A percentile compares a stretch with the other conserved stretches of the same genome.
phyloP scores from a whole-genome alignment of 2,329 filamentous ascomycete genomes.

The Cercospora zeae-maydis region DNA sequence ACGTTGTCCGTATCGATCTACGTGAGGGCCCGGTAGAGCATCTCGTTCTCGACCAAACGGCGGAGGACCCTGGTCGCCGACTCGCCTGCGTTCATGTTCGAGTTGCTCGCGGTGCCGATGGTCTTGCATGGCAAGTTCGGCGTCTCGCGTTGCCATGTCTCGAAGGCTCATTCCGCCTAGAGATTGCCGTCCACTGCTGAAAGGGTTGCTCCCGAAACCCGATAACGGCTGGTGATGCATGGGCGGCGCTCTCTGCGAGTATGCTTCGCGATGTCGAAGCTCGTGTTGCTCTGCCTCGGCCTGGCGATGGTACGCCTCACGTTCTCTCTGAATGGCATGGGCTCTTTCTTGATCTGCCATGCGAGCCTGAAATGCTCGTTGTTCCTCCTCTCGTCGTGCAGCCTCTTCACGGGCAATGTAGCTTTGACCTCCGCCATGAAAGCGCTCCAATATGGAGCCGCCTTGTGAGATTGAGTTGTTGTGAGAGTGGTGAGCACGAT shows the following conservation, averaged over 20 bases:
- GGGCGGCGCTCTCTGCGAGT: background rate
- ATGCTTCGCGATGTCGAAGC: conserved; percentile 2
- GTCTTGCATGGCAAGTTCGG: conserved; percentile 23
- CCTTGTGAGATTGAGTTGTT: conserved; percentile 29
- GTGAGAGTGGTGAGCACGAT: conserved; percentile 33
- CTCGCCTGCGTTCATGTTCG: conserved; percentile 18
- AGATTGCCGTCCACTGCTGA: conserved; percentile 1
- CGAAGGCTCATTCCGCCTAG: conserved; percentile 18
- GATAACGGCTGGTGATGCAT: conserved; percentile 4
- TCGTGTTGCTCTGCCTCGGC: conserved; percentile 7
- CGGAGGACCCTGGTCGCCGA: conserved; percentile 17
- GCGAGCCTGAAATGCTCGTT: conserved; percentile 13
- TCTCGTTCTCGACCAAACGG: conserved; percentile 13
- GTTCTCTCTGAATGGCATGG: conserved; percentile 9
- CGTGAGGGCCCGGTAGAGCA: background rate
- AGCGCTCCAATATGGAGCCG: conserved; percentile 26
- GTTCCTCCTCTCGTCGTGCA: conserved; percentile 25
- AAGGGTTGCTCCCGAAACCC: conserved; percentile 2
- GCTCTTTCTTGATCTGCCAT: conserved; percentile 9
- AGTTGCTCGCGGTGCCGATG: conserved; percentile 20
- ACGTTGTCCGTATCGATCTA: conserved; percentile 9
- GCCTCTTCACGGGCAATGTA: conserved; percentile 29
- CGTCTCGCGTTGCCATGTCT: conserved; percentile 27
- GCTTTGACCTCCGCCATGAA: conserved; percentile 11
- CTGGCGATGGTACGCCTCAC: conserved; percentile 2